A percentile compares a stretch with the other conserved stretches of the same genome.
phyloP scores from a whole-genome alignment of 495 filamentous ascomycete species.

The Aspergillus leporis region DNA sequence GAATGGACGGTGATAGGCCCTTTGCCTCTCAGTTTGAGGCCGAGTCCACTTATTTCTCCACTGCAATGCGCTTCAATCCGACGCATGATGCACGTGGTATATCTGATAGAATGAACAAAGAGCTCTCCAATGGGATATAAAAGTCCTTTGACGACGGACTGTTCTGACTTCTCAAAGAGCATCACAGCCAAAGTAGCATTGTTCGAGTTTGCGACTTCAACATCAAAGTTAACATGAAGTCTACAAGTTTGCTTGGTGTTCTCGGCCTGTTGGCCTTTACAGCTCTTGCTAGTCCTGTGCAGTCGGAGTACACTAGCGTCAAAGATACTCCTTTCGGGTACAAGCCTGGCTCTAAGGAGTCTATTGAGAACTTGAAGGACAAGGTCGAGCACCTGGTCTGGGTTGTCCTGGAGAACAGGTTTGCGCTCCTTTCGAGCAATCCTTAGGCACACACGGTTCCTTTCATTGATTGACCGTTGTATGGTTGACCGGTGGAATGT shows the following conservation, averaged over 20 bases:
- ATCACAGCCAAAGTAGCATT: neutral
- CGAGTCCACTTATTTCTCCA: neutral
- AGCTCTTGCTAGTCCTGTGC: neutral
- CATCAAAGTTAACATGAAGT: neutral
- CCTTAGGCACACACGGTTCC: too few species aligned
- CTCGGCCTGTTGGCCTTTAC: neutral
- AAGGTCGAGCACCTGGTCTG: neutral
- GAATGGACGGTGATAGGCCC: neutral
- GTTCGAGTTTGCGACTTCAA: neutral
- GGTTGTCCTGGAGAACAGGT: conserved; percentile 1
- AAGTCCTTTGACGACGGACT: neutral
- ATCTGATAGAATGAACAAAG: neutral
- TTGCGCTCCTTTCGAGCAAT: neutral
- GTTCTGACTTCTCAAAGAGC: neutral
- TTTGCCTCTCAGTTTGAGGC: neutral
- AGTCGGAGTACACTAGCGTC: neutral
- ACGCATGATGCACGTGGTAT: neutral
- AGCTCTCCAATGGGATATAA: neutral
- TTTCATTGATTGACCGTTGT: too few species aligned
- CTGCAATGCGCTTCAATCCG: neutral
- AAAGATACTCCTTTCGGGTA: neutral
- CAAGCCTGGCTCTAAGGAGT: conserved; percentile 1
- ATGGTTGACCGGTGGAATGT: neutral
- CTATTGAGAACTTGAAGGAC: conserved; percentile 1
- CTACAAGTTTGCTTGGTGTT: neutral